phyloP scores from a whole-genome alignment of 768 basidiomycete genomes.

The Russula virescens region DNA sequence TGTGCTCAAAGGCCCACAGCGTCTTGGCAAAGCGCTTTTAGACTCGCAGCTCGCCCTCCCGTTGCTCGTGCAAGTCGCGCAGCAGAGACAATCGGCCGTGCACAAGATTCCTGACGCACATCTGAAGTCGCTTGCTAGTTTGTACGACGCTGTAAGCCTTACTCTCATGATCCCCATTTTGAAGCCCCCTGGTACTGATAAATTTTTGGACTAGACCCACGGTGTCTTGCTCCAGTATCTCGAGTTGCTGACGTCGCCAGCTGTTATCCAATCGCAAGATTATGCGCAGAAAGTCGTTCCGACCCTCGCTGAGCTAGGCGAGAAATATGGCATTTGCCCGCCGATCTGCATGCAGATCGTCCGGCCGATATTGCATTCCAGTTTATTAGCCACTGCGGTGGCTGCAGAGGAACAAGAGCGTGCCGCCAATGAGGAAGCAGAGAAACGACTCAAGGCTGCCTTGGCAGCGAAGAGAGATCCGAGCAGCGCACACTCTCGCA shows the following conservation, averaged over 20 bases:
- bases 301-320: conserved; percentile 63
- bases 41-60: conserved; percentile 78
- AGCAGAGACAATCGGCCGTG: conserved; percentile 83
- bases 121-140: conserved; percentile 77
- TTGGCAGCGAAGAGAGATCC: conserved; percentile 76
- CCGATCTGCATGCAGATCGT: conserved; percentile 93
- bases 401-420: conserved; percentile 64
- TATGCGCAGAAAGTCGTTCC: conserved; percentile 75
- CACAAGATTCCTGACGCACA: conserved; percentile 68
- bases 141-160: conserved; percentile 80
- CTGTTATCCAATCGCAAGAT: conserved; percentile 60
- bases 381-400: conserved; percentile 57
- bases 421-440: conserved; percentile 65
- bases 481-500: conserved; percentile 45
- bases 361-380: conserved; percentile 68
- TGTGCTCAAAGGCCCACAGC: conserved; percentile 56
- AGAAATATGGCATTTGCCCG: conserved; percentile 72
- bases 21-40: conserved; percentile 59
- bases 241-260: conserved; percentile 74
- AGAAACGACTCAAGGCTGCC: conserved; percentile 76
- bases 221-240: conserved; percentile 89
- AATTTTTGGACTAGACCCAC: conserved; percentile 56
- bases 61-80: conserved; percentile 85
- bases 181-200: conserved; percentile 10
- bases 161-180: conserved; percentile 21